Evolutionary conservation across 2,329 filamentous ascomycete genomes (phyloP).

Genomic region (Mycocentrospora acerina): DNA sequence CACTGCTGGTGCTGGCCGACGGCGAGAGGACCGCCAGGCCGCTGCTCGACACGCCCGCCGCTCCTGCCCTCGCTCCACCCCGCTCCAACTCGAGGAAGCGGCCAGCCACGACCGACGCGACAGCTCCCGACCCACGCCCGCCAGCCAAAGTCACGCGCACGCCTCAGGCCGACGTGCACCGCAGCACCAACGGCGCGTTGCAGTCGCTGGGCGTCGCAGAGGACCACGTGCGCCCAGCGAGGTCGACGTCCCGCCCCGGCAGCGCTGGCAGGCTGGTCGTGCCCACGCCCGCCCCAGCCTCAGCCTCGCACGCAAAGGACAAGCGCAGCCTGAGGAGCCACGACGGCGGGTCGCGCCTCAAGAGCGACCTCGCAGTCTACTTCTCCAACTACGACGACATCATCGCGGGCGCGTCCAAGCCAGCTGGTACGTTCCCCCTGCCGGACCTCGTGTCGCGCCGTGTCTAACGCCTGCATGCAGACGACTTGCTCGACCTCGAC

Average conservation of each 20-base stretch:
- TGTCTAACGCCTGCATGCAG: constrained; percentile 48
- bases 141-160: constrained; percentile 47
- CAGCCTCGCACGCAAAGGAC: constrained; percentile 48
- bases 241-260: constrained; percentile 34
- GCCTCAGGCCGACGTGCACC: constrained; percentile 45
- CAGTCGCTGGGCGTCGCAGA: constrained; percentile 34
- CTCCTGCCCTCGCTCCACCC: constrained; percentile 19
- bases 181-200: constrained; percentile 47
- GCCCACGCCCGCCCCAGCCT: constrained; percentile 19
- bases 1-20: constrained; percentile 22
- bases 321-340: constrained; percentile 82
- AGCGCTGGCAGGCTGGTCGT: constrained; percentile 29
- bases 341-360: constrained; percentile 77
- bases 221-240: constrained; percentile 36
- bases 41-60: constrained; percentile 9
- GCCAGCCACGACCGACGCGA: constrained; percentile 29
- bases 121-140: constrained; percentile 32
- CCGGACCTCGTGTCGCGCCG: constrained; percentile 10
- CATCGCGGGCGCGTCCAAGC: constrained; percentile 79
- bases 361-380: constrained; percentile 87
- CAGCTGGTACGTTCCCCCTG: constrained; percentile 62
- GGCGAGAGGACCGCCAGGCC: constrained; percentile 22
- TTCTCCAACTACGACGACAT: constrained; percentile 94
- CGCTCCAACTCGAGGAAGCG: constrained; percentile 34
- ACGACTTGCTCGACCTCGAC: constrained; percentile 66